These are phyloP conservation scores for Combretum micranthum DNA, from an alignment of 345 rosid species.

Conservation along the genomic window DNA sequence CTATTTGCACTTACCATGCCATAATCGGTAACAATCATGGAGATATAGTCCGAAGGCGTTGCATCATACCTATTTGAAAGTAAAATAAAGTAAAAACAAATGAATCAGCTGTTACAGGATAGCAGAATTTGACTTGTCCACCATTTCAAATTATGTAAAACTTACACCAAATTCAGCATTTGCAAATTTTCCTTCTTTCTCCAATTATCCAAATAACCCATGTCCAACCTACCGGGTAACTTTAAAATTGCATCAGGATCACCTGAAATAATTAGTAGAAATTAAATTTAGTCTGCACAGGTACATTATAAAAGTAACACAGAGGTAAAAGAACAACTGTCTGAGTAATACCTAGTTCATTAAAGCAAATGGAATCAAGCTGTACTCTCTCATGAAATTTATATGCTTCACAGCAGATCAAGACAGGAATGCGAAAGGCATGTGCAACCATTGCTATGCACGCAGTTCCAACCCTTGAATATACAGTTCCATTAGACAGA, in stretches of 20 bases:
- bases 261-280: conserved; percentile 33
- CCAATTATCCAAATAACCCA: conserved; percentile 50
- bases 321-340: background rate
- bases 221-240: conserved; percentile 64
- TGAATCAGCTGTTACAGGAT: conserved; percentile 7
- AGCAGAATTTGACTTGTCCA: background rate
- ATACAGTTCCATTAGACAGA: conserved; percentile 90
- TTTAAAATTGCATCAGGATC: conserved; percentile 74
- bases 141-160: conserved; percentile 2
- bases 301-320: background rate
- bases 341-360: conserved; percentile 68
- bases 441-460: conserved; percentile 93
- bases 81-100: conserved; percentile 6
- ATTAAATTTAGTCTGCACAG: background rate
- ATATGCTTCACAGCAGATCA: conserved; percentile 94
- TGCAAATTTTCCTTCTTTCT: conserved; percentile 56
- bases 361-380: conserved; percentile 89
- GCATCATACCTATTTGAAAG: conserved; percentile 67
- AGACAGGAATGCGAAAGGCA: conserved; percentile 73
- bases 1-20: conserved; percentile 70
- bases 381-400: conserved; percentile 95
- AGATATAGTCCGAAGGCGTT: conserved; percentile 84
- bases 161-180: conserved; percentile 75
- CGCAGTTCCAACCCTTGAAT: conserved; percentile 92
- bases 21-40: conserved; percentile 82